phyloP scores from a whole-genome alignment of 345 rosid genomes.

The Cochlearia excelsa region DNA sequence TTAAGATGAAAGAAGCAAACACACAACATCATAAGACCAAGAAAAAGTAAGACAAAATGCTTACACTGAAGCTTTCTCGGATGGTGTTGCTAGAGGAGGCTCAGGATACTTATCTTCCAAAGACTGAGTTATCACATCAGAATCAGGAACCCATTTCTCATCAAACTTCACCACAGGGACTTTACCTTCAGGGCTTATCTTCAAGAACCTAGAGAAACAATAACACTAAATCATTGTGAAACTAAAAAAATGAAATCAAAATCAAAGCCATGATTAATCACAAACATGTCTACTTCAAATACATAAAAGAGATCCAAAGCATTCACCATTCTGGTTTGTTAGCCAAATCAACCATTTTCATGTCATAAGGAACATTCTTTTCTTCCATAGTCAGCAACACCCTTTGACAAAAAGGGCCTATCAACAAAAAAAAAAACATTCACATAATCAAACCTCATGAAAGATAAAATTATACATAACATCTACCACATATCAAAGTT shows the following conservation, averaged over 20 bases:
- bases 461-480: too few relatives aligned
- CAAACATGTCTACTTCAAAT: constrained; percentile 9
- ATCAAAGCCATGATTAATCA: too few relatives aligned
- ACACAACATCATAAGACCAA: not conserved
- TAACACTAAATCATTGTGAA: constrained; percentile 10
- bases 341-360: constrained; percentile 76
- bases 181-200: constrained; percentile 82
- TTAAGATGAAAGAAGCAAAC: not conserved
- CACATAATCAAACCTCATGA: constrained; percentile 1
- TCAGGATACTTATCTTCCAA: constrained; percentile 86
- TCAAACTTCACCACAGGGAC: constrained; percentile 82
- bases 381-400: constrained; percentile 86
- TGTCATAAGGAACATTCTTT: constrained; percentile 77
- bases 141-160: constrained; percentile 91
- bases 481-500: constrained; percentile 23
- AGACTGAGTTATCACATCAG: constrained; percentile 78
- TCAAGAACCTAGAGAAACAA: constrained; percentile 60
- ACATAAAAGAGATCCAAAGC: not conserved
- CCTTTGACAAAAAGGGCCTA: constrained; percentile 93
- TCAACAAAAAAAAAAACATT: constrained; percentile 1
- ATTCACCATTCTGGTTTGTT: constrained; percentile 91
- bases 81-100: constrained; percentile 72
- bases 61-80: constrained; percentile 86
- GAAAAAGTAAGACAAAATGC: constrained; percentile 10
- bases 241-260: too few relatives aligned